Percentiles rank a stretch among this genome's conserved stretches.
These are phyloP conservation scores for Sporothrix protearum DNA, from an alignment of 2,329 filamentous ascomycete species.

Conservation along the genomic window DNA sequence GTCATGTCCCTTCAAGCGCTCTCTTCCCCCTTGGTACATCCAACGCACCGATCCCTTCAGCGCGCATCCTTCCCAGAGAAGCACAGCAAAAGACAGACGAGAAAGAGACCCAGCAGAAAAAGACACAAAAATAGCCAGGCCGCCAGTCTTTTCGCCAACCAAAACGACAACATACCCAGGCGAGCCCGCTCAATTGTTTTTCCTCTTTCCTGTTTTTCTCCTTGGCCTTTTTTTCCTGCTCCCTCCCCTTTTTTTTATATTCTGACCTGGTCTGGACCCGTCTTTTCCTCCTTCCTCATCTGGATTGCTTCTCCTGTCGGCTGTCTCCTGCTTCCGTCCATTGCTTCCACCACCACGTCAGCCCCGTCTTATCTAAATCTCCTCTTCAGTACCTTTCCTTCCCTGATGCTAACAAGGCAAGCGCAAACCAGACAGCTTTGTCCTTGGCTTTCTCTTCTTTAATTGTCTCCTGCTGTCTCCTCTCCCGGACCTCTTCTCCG, in stretches of 20 bases:
- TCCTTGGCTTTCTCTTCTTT: not conserved
- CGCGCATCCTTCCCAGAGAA: not conserved
- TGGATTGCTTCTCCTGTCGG: not conserved
- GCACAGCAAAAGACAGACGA: not conserved
- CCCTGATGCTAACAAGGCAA: not conserved
- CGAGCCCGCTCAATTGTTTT: not conserved
- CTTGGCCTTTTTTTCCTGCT: not conserved
- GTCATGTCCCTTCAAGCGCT: not conserved
- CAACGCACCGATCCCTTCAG: not conserved
- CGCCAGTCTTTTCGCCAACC: not conserved
- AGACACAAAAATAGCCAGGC: conserved; percentile 14
- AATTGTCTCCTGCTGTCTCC: not conserved
- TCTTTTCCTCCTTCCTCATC: conserved; percentile 4
- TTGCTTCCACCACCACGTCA: not conserved
- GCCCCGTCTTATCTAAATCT: not conserved
- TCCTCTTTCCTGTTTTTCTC: too few species aligned
- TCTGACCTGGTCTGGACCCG: not conserved
- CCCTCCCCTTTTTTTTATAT: not conserved
- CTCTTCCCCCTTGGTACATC: not conserved
- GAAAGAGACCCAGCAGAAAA: not conserved
- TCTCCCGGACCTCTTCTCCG: not conserved
- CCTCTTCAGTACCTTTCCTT: not conserved
- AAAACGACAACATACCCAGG: not conserved
- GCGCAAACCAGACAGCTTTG: conserved; percentile 15
- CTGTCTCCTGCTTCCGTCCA: not conserved